A percentile compares a stretch with the other conserved stretches of the same genome.
These are phyloP conservation scores for Boletus rubescentipes DNA, from an alignment of 768 basidiomycete species.

Conservation along the genomic window DNA sequence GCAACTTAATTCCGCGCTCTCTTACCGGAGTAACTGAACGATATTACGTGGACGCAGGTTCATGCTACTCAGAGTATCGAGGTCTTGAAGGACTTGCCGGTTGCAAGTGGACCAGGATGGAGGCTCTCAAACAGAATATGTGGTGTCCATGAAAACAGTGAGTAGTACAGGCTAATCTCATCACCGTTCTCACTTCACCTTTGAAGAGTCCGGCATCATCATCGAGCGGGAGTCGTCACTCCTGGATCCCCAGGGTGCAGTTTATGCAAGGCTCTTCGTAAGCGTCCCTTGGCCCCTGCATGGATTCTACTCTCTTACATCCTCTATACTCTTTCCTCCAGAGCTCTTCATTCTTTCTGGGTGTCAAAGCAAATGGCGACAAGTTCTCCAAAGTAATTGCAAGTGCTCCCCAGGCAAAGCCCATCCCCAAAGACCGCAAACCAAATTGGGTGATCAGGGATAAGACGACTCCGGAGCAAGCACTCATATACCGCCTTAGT, in stretches of 20 bases:
- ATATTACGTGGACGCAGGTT: conserved; percentile 43
- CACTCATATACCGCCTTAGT: conserved; percentile 67
- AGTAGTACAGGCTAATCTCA: conserved; percentile 22
- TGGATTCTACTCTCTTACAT: not conserved
- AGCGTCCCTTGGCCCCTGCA: conserved; percentile 11
- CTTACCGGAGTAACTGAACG: not conserved
- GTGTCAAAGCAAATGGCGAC: conserved; percentile 59
- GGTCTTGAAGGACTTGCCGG: conserved; percentile 73
- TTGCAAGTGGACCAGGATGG: conserved; percentile 79
- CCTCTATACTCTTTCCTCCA: conserved; percentile 19
- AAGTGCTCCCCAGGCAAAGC: conserved; percentile 58
- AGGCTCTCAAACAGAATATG: conserved; percentile 62
- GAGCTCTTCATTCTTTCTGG: conserved; percentile 69
- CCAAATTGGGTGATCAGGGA: conserved; percentile 64
- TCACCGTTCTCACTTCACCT: not conserved
- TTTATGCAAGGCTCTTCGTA: conserved; percentile 65
- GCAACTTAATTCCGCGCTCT: conserved; percentile 19
- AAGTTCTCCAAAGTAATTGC: conserved; percentile 65
- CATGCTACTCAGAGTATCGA: conserved; percentile 82
- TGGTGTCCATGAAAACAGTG: conserved; percentile 82
- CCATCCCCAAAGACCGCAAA: conserved; percentile 56
- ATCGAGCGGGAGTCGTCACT: conserved; percentile 62
- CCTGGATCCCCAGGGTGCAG: conserved; percentile 57
- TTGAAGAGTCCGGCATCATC: conserved; percentile 71
- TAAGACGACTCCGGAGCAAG: conserved; percentile 64